These are phyloP conservation scores for Penicillium sp. DNA, from an alignment of 2,329 filamentous ascomycete genomes.

Conservation along the genomic window DNA sequence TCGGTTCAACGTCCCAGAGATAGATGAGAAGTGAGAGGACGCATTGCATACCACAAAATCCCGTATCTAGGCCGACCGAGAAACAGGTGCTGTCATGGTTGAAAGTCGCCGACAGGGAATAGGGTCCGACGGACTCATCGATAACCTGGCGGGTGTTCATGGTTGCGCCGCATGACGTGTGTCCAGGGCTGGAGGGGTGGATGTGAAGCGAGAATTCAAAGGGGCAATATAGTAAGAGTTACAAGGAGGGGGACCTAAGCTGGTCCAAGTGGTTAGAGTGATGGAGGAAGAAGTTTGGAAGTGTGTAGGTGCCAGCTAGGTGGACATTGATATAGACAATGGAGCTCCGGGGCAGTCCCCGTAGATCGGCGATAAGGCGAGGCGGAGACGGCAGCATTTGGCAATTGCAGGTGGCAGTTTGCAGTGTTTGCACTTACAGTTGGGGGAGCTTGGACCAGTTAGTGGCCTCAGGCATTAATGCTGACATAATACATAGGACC, in stretches of 20 bases:
- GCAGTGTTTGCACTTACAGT: too few relatives aligned
- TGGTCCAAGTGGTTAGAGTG: too few relatives aligned
- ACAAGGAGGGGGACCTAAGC: too few relatives aligned
- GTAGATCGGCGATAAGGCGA: constrained; percentile 27
- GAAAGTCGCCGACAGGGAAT: constrained; percentile 82
- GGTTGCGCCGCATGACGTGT: constrained; percentile 27
- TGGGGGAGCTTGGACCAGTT: not conserved
- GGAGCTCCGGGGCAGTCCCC: not conserved
- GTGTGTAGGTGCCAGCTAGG: not conserved
- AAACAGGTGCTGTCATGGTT: constrained; percentile 86
- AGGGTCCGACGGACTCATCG: constrained; percentile 73
- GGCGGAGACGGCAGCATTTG: constrained; percentile 9
- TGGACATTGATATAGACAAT: not conserved
- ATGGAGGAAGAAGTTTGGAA: not conserved
- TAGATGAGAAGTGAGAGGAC: not conserved
- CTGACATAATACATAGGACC: not conserved
- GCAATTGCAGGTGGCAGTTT: too few relatives aligned
- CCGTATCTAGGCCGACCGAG: constrained; percentile 81
- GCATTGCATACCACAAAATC: constrained; percentile 72
- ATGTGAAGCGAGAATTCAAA: too few relatives aligned
- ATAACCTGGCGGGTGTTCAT: constrained; percentile 94
- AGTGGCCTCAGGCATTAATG: constrained; percentile 8
- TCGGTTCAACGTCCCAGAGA: not conserved
- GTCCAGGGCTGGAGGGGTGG: not conserved
- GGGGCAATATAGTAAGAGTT: too few relatives aligned